Evolutionary conservation across 202 grass and related monocot species (phyloP).

Genomic region (Miscanthus sacchariflorus): DNA sequence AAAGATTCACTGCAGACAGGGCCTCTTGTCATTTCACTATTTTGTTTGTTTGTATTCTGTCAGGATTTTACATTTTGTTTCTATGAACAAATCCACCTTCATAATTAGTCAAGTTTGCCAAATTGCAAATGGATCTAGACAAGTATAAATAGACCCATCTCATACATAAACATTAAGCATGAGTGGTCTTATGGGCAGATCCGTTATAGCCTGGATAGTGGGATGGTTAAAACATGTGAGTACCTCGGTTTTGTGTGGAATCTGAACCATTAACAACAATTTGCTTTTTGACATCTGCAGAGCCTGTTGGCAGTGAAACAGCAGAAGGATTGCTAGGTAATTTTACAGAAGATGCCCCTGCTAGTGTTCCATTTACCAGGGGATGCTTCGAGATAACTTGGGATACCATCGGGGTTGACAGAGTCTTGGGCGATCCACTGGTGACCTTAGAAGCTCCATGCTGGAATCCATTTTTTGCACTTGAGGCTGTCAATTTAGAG

Average conservation of each 20-base stretch:
- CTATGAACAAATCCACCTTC: neutral
- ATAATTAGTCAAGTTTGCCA: neutral
- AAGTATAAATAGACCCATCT: neutral
- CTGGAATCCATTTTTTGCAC: conserved; percentile 23
- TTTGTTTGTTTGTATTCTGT: neutral
- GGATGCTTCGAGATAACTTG: conserved; percentile 43
- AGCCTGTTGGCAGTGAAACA: conserved; percentile 43
- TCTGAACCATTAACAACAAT: conserved; percentile 44
- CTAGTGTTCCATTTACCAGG: conserved; percentile 48
- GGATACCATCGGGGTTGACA: conserved; percentile 32
- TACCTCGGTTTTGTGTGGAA: conserved; percentile 55
- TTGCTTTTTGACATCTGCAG: conserved; percentile 45
- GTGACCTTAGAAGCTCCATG: conserved; percentile 50
- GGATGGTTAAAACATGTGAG: conserved; percentile 2
- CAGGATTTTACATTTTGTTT: conserved; percentile 17
- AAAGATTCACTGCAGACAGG: neutral
- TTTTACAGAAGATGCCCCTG: conserved; percentile 40
- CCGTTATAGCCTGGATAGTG: neutral
- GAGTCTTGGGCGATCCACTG: conserved; percentile 35
- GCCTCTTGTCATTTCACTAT: neutral
- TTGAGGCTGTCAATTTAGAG: conserved; percentile 42
- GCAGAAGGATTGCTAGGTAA: conserved; percentile 31
- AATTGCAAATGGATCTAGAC: neutral
- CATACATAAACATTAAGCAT: neutral
- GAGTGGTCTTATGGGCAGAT: neutral